These are phyloP conservation scores for Lunasporangiospora selenospora DNA, from an alignment of 192 early-diverging fungal species.

Conservation along the genomic window DNA sequence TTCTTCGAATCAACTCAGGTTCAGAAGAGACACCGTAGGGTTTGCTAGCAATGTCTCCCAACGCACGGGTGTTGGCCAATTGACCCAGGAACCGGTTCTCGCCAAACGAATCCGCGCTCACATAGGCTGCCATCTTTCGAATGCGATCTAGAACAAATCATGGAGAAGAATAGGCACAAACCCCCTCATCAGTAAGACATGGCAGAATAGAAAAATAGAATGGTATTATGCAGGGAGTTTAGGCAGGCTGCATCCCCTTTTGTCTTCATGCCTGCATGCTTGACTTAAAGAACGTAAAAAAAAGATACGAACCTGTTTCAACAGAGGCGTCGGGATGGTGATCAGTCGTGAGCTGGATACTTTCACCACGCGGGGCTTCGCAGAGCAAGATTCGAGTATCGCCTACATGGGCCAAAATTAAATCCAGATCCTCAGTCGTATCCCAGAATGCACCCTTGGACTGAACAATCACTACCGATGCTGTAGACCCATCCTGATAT, in stretches of 20 bases:
- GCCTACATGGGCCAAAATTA: constrained; percentile 73
- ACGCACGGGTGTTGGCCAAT: constrained; percentile 69
- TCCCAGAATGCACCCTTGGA: constrained; percentile 73
- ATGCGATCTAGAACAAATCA: constrained; percentile 55
- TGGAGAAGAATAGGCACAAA: not conserved
- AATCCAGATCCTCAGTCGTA: constrained; percentile 61
- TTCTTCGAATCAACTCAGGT: constrained; percentile 65
- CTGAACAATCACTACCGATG: constrained; percentile 68
- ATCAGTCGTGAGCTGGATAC: constrained; percentile 62
- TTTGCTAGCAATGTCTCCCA: constrained; percentile 76
- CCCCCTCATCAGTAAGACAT: not conserved
- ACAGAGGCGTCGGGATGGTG: constrained; percentile 69
- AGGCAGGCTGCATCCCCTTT: no score
- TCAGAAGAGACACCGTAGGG: constrained; percentile 75
- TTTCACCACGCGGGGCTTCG: constrained; percentile 64
- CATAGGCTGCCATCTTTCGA: constrained; percentile 71
- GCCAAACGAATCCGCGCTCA: constrained; percentile 80
- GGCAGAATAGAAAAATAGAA: constrained; percentile 3
- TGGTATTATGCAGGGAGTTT: no score
- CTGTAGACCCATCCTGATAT: constrained; percentile 71
- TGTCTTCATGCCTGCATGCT: no score
- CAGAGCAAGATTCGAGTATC: constrained; percentile 68
- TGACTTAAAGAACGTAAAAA: constrained; percentile 1
- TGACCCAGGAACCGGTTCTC: constrained; percentile 72
- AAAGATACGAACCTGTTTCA: constrained; percentile 41